Percentiles rank a stretch among this genome's conserved stretches.
Conservation (phyloP, 768 basidiomycete genomes). For the Amanita pallidorosea region DNA sequence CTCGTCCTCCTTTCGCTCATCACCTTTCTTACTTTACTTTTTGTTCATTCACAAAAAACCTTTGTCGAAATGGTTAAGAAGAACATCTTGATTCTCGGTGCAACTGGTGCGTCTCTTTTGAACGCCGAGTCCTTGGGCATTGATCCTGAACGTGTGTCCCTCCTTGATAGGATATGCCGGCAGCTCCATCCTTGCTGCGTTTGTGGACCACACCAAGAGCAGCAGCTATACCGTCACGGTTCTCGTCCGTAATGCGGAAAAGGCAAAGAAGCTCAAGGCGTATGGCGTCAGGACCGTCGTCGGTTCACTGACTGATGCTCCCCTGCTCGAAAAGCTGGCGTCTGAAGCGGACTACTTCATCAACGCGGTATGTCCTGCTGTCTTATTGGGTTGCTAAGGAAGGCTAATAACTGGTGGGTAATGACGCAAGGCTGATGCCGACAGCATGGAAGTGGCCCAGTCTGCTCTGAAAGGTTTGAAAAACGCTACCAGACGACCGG, state of each 20-base stretch:
- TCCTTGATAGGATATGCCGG: constrained; percentile 35
- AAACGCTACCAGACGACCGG: constrained; percentile 32
- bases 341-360: constrained; percentile 30
- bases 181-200: constrained; percentile 29
- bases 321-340: constrained; percentile 30
- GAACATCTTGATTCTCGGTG: too few relatives aligned
- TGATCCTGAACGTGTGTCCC: too few relatives aligned
- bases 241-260: constrained; percentile 32
- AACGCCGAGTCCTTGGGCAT: too few relatives aligned
- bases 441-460: constrained; percentile 31
- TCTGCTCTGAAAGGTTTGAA: constrained; percentile 45
- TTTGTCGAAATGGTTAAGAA: too few relatives aligned
- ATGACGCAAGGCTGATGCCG: constrained; percentile 23
- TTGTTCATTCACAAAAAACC: too few relatives aligned
- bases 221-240: constrained; percentile 28
- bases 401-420: neutral
- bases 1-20: too few relatives aligned
- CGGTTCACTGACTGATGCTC: constrained; percentile 36
- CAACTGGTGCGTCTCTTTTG: too few relatives aligned
- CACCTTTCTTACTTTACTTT: too few relatives aligned
- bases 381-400: neutral
- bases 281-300: constrained; percentile 26
- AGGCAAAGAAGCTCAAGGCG: constrained; percentile 29
- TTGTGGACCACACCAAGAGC: constrained; percentile 26
- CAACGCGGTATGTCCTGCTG: constrained; percentile 14